phyloP scores from a whole-genome alignment of 768 basidiomycete genomes.

The Amanita subjunquillea region DNA sequence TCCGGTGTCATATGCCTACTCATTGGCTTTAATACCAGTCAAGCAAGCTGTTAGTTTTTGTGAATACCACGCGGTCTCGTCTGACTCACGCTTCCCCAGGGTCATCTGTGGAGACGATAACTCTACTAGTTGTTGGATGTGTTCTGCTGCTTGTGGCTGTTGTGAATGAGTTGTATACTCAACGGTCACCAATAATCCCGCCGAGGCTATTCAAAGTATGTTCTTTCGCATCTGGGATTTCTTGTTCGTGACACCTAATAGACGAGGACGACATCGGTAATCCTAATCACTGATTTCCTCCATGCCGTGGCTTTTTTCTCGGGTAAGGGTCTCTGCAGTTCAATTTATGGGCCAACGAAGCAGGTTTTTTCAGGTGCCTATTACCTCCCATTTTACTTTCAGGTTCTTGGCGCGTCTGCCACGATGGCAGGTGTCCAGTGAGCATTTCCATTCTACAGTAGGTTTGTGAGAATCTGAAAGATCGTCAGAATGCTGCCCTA shows the following conservation, averaged over 20 bases:
- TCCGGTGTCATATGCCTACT: conserved; percentile 57
- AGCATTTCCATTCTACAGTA: conserved; percentile 9
- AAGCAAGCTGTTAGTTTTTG: conserved; percentile 45
- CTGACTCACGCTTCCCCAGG: conserved; percentile 25
- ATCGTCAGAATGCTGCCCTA: conserved; percentile 58
- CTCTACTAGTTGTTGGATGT: conserved; percentile 49
- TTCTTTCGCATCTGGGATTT: background rate
- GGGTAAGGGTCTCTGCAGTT: conserved; percentile 17
- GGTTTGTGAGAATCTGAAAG: background rate
- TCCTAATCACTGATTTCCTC: conserved; percentile 48
- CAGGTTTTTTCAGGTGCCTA: conserved; percentile 29
- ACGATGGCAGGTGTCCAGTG: conserved; percentile 61
- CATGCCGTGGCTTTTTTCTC: conserved; percentile 59
- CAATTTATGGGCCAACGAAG: background rate
- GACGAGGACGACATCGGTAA: conserved; percentile 64
- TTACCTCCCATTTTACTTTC: conserved; percentile 72
- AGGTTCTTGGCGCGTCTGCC: conserved; percentile 67
- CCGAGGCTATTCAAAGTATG: conserved; percentile 62
- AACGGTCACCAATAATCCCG: conserved; percentile 60
- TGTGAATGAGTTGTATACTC: conserved; percentile 53
- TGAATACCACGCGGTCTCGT: background rate
- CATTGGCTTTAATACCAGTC: conserved; percentile 64
- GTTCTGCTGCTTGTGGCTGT: conserved; percentile 38
- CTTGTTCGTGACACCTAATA: conserved; percentile 11
- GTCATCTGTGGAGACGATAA: conserved; percentile 49